Percentiles rank a stretch among this genome's conserved stretches.
Evolutionary conservation across 352 stramenopile species (phyloP).

Genomic region (Lagenidium giganteum): DNA sequence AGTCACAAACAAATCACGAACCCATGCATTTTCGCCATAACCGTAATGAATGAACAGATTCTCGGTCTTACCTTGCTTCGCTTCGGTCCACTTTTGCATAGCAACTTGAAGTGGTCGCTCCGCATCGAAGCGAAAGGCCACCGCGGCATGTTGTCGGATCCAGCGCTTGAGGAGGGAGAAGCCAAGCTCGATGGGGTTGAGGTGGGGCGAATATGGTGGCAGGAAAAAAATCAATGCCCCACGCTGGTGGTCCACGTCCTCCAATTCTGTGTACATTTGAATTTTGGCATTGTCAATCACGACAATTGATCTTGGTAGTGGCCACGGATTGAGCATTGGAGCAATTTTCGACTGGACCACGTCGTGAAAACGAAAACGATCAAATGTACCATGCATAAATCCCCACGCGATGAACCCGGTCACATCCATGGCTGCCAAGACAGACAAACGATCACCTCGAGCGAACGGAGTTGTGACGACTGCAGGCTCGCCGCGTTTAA

Average conservation of each 20-base stretch:
- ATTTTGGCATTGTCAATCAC: slow-evolving; percentile 53
- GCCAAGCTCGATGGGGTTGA: slow-evolving; percentile 19
- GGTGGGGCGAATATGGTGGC: slow-evolving; percentile 16
- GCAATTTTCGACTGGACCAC: slow-evolving; percentile 14
- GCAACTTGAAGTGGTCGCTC: slow-evolving; percentile 7
- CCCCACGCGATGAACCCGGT: slow-evolving; percentile 13
- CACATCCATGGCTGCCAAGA: slow-evolving; percentile 17
- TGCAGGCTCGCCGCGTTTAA: slow-evolving; percentile 1
- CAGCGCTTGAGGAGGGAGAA: slow-evolving; percentile 19
- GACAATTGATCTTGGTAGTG: slow-evolving; percentile 59
- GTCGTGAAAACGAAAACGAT: slow-evolving; percentile 11
- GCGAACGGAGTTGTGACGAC: not conserved
- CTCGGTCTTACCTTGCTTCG: too few species aligned
- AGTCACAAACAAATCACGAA: too few species aligned
- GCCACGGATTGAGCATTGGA: slow-evolving; percentile 21
- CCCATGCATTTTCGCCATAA: too few species aligned
- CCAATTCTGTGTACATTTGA: slow-evolving; percentile 90
- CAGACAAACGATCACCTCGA: slow-evolving; percentile 10
- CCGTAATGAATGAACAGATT: too few species aligned
- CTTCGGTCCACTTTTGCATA: slow-evolving; percentile 5
- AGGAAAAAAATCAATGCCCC: slow-evolving; percentile 52
- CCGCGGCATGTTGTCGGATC: slow-evolving; percentile 10
- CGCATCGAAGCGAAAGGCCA: slow-evolving; percentile 12
- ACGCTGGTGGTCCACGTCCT: slow-evolving; percentile 92
- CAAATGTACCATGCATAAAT: slow-evolving; percentile 16